These are phyloP conservation scores for Coniochaeta prunicola DNA, from an alignment of 2,329 filamentous ascomycete species.

Conservation along the genomic window DNA sequence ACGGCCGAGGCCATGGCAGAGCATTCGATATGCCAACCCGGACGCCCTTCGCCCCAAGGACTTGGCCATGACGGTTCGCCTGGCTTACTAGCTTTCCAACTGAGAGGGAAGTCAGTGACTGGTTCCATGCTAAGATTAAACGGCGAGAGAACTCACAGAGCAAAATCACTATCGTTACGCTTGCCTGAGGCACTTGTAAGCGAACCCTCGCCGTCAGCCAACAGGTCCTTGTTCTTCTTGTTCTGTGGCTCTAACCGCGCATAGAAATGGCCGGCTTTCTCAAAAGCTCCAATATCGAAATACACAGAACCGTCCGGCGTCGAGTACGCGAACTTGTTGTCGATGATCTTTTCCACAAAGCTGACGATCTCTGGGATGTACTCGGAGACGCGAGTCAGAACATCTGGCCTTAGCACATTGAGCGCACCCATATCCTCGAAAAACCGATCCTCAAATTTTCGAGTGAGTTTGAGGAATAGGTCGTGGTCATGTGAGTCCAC, in stretches of 20 bases:
- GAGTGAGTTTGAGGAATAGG: conserved; percentile 81
- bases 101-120: background rate
- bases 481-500: conserved; percentile 55
- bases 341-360: conserved; percentile 75
- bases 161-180: conserved; percentile 71
- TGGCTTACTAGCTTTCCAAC: conserved; percentile 52
- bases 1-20: conserved; percentile 64
- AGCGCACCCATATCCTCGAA: conserved; percentile 79
- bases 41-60: conserved; percentile 60
- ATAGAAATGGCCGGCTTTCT: conserved; percentile 77
- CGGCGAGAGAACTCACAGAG: conserved; percentile 45
- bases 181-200: conserved; percentile 58
- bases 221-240: conserved; percentile 72
- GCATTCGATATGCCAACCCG: conserved; percentile 72
- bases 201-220: conserved; percentile 85
- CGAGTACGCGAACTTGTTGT: conserved; percentile 81
- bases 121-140: background rate
- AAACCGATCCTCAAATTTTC: conserved; percentile 82
- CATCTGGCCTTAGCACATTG: conserved; percentile 77
- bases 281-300: conserved; percentile 85
- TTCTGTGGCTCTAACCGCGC: conserved; percentile 81
- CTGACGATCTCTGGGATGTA: conserved; percentile 81
- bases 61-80: conserved; percentile 45
- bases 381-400: conserved; percentile 84
- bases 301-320: conserved; percentile 76